Base-by-base conservation (phyloP, 768 basidiomycete species). In the Trametes cinnabarina region DNA sequence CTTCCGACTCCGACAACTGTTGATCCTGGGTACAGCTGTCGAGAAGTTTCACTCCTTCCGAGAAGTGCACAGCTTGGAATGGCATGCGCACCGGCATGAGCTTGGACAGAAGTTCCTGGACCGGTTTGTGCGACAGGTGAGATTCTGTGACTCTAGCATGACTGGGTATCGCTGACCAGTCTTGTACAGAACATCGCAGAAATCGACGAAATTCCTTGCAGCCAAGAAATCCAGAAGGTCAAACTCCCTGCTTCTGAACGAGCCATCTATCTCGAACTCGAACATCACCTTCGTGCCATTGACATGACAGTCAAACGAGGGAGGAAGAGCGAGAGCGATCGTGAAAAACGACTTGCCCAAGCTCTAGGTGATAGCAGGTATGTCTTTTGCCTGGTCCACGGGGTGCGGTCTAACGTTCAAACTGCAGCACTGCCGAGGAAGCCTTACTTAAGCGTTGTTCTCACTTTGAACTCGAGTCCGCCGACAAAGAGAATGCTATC, bases 31-130 rank as follows among this genome's bases (percentile, higher is more conserved):
- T 63, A 22, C 64, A 93, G 90, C 83, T 58, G 93, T 89, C 50
- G 95, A 98, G 72, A 84, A 85, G 62, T 98, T 98, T 80, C 94
- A 97, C 70, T 94, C 94, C 2, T 98, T 94, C 86, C 87, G 94
- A 23, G 95, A 98, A 67, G 90, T 94, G 11, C 93, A 92, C 66
- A 94, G 87, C 40, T 71, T 88, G 37, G 90, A 94, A 64, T 98
- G 95, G 95, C 94, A 97, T 67, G 85, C 86, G 1, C 88, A 92
- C 65, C 87, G 95, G 17, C 86, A 94, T 68, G 74, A 82, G 52
- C 72, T 94, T 12, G 95, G 92, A 3, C 95, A 97, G 68, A 71
- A 73, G 23, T 95, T 94, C 78, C 70, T 94, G 41, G 79, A 93
- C 63, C 85, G 79, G 46, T 94, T 89, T 63, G 90, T 93, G 61